phyloP scores from a whole-genome alignment of 2,329 filamentous ascomycete species.

The Hortaea sp. region DNA sequence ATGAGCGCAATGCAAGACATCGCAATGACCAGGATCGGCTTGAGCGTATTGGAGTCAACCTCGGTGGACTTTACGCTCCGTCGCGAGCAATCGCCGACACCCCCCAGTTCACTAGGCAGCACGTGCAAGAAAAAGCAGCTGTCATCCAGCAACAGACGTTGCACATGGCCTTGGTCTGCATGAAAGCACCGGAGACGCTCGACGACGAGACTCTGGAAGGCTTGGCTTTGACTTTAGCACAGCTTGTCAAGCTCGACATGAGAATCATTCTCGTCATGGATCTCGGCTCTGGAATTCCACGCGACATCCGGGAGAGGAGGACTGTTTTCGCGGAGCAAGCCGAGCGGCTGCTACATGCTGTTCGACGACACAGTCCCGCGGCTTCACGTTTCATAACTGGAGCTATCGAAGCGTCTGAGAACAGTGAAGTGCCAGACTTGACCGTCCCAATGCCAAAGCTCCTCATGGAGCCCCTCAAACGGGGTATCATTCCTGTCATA shows the following conservation, averaged over 20 bases:
- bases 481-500: conserved; percentile 62
- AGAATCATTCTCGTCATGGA: conserved; percentile 76
- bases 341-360: conserved; percentile 61
- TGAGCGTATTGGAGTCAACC: conserved; percentile 45
- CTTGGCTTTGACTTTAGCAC: conserved; percentile 72
- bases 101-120: conserved; percentile 49
- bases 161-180: conserved; percentile 78
- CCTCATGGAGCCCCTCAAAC: conserved; percentile 55
- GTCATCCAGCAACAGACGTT: conserved; percentile 34
- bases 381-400: conserved; percentile 61
- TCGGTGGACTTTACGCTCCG: conserved; percentile 51
- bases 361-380: conserved; percentile 58
- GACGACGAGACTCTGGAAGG: conserved; percentile 60
- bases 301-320: conserved; percentile 7
- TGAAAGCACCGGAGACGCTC: conserved; percentile 62
- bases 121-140: conserved; percentile 25
- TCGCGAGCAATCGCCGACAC: conserved; percentile 48
- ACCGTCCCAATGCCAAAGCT: conserved; percentile 37
- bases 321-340: conserved; percentile 46
- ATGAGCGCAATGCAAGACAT: conserved; percentile 13
- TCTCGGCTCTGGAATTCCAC: conserved; percentile 1
- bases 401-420: conserved; percentile 29
- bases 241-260: conserved; percentile 73
- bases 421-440: conserved; percentile 6
- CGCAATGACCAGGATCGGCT: conserved; percentile 19